Evolutionary conservation across 2,329 filamentous ascomycete genomes (phyloP), one percentile per base, ranked within the genome.

Genomic region (Tothia fuscella): DNA sequence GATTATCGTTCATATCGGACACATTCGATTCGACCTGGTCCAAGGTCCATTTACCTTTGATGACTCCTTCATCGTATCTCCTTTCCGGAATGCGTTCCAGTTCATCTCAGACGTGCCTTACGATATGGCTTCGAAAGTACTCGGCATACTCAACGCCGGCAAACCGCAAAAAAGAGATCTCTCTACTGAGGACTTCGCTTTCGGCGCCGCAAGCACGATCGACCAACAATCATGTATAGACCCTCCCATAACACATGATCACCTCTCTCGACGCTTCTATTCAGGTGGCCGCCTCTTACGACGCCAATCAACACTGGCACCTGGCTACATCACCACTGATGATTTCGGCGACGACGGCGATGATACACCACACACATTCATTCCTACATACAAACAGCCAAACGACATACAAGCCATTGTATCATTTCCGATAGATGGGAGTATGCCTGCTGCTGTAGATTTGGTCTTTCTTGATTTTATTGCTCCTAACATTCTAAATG

Each of bases 41-140:
- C 66, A 79, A 55, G 77, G 77, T 0, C 72, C 74, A 0, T 80
- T 80, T 51, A 78, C 75, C 0, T 67, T 62, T 43, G 64, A 67
- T 37, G 63, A 67, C 47, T 60, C 58, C 9, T 75, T 70, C 54
- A 74, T 76, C 47, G 68, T 74, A 0, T 70, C 68, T 0, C 72
- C 73, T 0, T 77, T 76, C 53, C 52, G 55, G 4, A 68, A 76
- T 37, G 56, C 61, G 1, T 74, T 76, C 52, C 57, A 70, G 28
- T 76, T 69, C 49, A 61, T 77, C 22, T 59, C 68, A 0, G 61
- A 71, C 22, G 70, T 76, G 4, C 67, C 70, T 0, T 74, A 67
- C 50, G 56, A 52, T 7, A 48, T 63, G 20, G 72, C 70, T 3
- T 57, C 49, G 44, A 51, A 61, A 42, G 57, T 65, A 1, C 47